Percentiles rank a stretch among this genome's conserved stretches.
phyloP scores from a whole-genome alignment of 208 protist genomes.

The Trypanosoma lewisi region DNA sequence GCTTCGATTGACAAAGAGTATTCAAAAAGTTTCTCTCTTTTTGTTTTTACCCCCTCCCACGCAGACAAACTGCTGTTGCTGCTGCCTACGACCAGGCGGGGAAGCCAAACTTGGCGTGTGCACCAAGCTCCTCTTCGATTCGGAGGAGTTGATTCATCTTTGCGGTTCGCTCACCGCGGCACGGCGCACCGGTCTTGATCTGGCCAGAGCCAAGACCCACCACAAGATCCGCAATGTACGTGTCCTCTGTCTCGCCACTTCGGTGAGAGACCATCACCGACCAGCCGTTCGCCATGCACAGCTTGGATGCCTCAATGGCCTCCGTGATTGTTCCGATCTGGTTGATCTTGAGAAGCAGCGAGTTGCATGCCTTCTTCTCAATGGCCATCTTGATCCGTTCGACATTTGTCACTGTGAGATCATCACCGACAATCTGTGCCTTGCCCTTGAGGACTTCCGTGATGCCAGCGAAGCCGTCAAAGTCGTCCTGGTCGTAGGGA shows the following conservation, averaged over 20 bases:
- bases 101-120: conserved; percentile 70
- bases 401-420: conserved; percentile 98
- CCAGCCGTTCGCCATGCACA: conserved; percentile 82
- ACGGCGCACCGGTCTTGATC: conserved; percentile 99
- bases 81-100: conserved; percentile 51
- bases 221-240: conserved; percentile 98
- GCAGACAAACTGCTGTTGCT: background rate
- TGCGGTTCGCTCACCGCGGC: conserved; percentile 95
- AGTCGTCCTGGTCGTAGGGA: conserved; percentile 99
- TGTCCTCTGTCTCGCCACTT: conserved; percentile 98
- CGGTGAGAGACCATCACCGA: conserved; percentile 94
- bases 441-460: conserved; percentile 69
- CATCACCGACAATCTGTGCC: conserved; percentile 98
- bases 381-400: conserved; percentile 94
- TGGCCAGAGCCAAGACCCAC: conserved; percentile 96
- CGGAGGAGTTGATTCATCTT: conserved; percentile 99
- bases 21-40: conserved; percentile 10
- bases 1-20: too few relatives aligned
- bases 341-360: conserved; percentile 99
- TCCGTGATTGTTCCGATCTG: conserved; percentile 99
- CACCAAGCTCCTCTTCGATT: conserved; percentile 96
- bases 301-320: conserved; percentile 93
- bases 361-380: conserved; percentile 93
- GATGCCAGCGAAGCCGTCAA: conserved; percentile 88
- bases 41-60: background rate